phyloP scores from a whole-genome alignment of 2,329 filamentous ascomycete species.

The Rhinocladiella mackenziei region DNA sequence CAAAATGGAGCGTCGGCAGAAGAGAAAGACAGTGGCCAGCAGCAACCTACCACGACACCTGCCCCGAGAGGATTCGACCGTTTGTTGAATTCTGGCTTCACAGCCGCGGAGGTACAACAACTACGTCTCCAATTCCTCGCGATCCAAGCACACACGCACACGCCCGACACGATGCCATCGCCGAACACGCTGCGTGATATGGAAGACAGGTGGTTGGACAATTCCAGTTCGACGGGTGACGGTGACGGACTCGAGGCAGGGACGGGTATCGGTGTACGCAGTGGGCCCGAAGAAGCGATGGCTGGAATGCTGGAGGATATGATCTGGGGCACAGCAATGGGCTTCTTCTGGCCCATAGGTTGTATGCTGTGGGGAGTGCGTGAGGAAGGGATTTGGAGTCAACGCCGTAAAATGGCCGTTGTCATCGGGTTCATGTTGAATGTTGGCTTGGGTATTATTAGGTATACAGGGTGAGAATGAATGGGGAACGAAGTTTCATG shows the following conservation, averaged over 20 bases:
- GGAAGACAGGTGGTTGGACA: constrained; percentile 90
- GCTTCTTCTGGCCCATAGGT: constrained; percentile 91
- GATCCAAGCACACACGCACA: constrained; percentile 75
- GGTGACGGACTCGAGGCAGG: constrained; percentile 30
- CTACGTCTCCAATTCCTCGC: constrained; percentile 84
- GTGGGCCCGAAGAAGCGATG: no score
- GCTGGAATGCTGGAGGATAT: constrained; percentile 74
- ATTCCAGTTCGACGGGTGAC: constrained; percentile 47
- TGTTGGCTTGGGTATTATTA: constrained; percentile 68
- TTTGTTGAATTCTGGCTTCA: constrained; percentile 76
- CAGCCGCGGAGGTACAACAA: constrained; percentile 73
- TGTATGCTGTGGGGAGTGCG: constrained; percentile 79
- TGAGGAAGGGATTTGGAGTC: constrained; percentile 82
- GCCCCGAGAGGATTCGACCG: constrained; percentile 82
- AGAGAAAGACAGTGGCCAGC: neutral
- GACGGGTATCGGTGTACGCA: constrained; percentile 43
- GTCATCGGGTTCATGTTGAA: constrained; percentile 79
- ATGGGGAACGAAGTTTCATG: neutral
- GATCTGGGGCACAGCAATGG: constrained; percentile 81
- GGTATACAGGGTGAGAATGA: constrained; percentile 48
- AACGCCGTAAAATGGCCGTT: constrained; percentile 80
- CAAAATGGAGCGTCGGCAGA: constrained; percentile 6
- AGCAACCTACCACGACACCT: constrained; percentile 45
- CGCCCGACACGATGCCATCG: constrained; percentile 82
- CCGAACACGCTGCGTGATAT: constrained; percentile 69